These are phyloP conservation scores for Hypoxylon sp. DNA, from an alignment of 2,329 filamentous ascomycete species.

Conservation along the genomic window DNA sequence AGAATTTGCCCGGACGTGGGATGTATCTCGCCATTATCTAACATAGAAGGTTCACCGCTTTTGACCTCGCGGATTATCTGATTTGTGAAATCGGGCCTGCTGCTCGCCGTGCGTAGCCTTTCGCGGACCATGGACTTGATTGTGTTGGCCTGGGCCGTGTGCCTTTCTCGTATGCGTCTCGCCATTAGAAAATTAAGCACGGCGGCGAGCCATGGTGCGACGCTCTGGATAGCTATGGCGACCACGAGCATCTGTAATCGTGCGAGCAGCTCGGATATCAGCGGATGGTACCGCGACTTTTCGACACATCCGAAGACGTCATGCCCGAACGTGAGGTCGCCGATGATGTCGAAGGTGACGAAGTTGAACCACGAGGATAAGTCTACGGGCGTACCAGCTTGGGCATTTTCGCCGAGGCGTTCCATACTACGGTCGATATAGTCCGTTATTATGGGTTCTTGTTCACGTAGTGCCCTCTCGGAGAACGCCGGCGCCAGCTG, in stretches of 20 bases:
- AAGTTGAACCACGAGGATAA: constrained; percentile 21
- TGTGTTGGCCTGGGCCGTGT: constrained; percentile 5
- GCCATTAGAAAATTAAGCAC: not conserved
- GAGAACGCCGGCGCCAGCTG: constrained; percentile 19
- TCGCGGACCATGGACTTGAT: constrained; percentile 5
- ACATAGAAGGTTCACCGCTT: not conserved
- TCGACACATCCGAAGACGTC: constrained; percentile 34
- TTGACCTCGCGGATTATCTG: constrained; percentile 1
- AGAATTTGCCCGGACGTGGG: constrained; percentile 8
- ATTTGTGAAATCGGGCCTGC: constrained; percentile 2
- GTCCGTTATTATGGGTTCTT: constrained; percentile 16
- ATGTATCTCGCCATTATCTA: constrained; percentile 12
- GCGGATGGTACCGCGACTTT: constrained; percentile 12
- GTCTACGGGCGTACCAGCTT: constrained; percentile 2
- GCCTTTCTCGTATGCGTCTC: not conserved
- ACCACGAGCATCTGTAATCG: constrained; percentile 9
- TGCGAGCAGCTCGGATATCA: constrained; percentile 11
- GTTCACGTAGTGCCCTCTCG: constrained; percentile 21
- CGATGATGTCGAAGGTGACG: constrained; percentile 47
- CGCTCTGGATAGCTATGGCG: constrained; percentile 1
- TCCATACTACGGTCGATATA: constrained; percentile 22
- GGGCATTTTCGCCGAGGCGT: not conserved
- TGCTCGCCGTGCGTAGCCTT: not conserved
- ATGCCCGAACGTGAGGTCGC: constrained; percentile 52
- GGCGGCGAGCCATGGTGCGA: not conserved